Percentiles rank a stretch among this genome's conserved stretches.
These are phyloP conservation scores for Venturia pyrina DNA, from an alignment of 2,329 filamentous ascomycete species.

Conservation along the genomic window DNA sequence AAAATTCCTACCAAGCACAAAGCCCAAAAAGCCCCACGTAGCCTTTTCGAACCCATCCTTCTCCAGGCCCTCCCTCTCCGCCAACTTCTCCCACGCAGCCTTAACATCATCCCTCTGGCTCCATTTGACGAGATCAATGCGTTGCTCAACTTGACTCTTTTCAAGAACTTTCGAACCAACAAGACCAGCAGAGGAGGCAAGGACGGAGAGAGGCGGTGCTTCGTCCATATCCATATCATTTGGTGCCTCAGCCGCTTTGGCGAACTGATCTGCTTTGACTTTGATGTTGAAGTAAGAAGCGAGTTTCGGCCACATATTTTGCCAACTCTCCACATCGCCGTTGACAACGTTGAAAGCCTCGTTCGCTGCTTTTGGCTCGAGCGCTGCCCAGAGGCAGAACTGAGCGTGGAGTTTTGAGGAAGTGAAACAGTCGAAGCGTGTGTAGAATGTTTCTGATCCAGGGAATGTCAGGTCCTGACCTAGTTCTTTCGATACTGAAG, in stretches of 20 bases:
- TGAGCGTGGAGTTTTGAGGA: slow-evolving; percentile 19
- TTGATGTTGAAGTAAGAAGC: slow-evolving; percentile 26
- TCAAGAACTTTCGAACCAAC: slow-evolving; percentile 14
- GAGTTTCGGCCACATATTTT: slow-evolving; percentile 33
- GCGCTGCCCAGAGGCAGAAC: slow-evolving; percentile 25
- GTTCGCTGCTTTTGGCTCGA: slow-evolving; percentile 25
- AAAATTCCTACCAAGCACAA: slow-evolving; percentile 34
- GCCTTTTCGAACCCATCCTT: slow-evolving; percentile 32
- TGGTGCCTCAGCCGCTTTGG: background rate
- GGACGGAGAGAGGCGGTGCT: slow-evolving; percentile 22
- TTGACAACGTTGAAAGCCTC: slow-evolving; percentile 35
- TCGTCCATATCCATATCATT: slow-evolving; percentile 17
- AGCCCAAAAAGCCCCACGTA: slow-evolving; percentile 35
- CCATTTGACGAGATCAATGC: slow-evolving; percentile 34
- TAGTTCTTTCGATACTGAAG: slow-evolving; percentile 21
- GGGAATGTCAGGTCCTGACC: slow-evolving; percentile 20
- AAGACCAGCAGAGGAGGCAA: slow-evolving; percentile 21
- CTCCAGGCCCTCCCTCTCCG: slow-evolving; percentile 26
- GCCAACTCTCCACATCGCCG: slow-evolving; percentile 32
- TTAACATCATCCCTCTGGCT: slow-evolving; percentile 28
- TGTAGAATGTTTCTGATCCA: slow-evolving; percentile 22
- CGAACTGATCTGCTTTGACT: slow-evolving; percentile 23
- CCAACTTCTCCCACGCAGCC: slow-evolving; percentile 28
- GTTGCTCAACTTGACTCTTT: slow-evolving; percentile 26
- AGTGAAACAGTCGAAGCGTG: slow-evolving; percentile 23